Evolutionary conservation across 2,329 filamentous ascomycete genomes (phyloP).

Genomic region (Hymenoscyphus occultus): DNA sequence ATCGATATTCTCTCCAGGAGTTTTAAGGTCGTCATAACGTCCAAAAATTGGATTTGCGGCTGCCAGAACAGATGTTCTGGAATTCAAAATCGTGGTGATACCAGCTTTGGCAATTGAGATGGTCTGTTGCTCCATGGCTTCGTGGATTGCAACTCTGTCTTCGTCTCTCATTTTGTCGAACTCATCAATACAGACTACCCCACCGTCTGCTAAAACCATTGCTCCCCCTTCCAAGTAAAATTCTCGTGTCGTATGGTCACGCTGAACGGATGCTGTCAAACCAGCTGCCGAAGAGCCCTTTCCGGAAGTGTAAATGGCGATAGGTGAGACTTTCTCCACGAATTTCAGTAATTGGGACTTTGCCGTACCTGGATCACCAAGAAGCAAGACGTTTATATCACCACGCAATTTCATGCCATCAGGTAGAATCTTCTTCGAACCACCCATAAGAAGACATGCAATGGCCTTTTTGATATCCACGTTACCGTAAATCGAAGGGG

Average conservation of each 20-base stretch:
- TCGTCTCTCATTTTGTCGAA: conserved; percentile 99
- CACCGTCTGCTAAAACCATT: conserved; percentile 96
- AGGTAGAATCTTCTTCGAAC: conserved; percentile 94
- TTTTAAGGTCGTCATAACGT: conserved; percentile 96
- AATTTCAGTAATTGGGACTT: conserved; percentile 98
- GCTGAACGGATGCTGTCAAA: conserved; percentile 94
- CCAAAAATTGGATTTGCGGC: conserved; percentile 98
- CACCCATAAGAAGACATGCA: conserved; percentile 86
- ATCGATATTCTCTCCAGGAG: conserved; percentile 96
- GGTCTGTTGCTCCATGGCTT: conserved; percentile 99
- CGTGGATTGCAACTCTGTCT: conserved; percentile 95
- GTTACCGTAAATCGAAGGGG: conserved; percentile 96
- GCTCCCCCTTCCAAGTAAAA: conserved; percentile 98
- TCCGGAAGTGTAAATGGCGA: conserved; percentile 97
- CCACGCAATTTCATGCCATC: conserved; percentile 97
- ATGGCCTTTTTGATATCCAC: conserved; percentile 96
- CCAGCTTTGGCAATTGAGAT: conserved; percentile 98
- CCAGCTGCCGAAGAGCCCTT: conserved; percentile 97
- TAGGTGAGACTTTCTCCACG: conserved; percentile 92
- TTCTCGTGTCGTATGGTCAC: conserved; percentile 86
- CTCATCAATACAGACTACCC: conserved; percentile 97
- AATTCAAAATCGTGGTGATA: conserved; percentile 97
- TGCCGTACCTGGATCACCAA: conserved; percentile 96
- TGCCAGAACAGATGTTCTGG: conserved; percentile 88
- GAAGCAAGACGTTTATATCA: conserved; percentile 94